Base-by-base conservation (phyloP, 2,329 filamentous ascomycete genomes). In the Chalaropsis ovoidea region DNA sequence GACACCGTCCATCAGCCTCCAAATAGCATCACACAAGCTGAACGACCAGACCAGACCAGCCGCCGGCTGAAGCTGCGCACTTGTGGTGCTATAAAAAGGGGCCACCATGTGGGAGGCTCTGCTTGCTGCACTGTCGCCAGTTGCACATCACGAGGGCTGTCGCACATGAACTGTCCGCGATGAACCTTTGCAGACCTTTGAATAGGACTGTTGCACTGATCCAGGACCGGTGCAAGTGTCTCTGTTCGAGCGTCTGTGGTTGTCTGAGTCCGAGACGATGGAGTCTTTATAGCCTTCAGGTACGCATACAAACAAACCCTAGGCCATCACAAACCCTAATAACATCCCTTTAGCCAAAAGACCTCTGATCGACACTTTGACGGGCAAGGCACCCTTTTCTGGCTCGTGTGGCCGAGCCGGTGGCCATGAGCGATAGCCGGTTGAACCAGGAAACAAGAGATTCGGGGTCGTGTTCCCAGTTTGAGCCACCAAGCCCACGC, bases 81-180 rank as follows among this genome's bases (percentile, higher is more conserved):
- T 58, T 39, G 54, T 35, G 15, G 8, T 58, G 15, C 54, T 31
- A 58, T 39, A 39, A 58, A 58, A 58, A 58, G 27, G 52, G 7
- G 54, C 47, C 24, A 22, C 47, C 19, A 27, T 27, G 10, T 52
- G 47, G 35, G 8, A 10, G 35, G 8, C 35, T 10, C 35, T 39
- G 35, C 8, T 39, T 39, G 8, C 35, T 7, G 35, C 35, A 39
- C 35, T 39, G 35, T 39, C 8, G 35, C 35, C 4, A 7, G 5
- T 10, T 6, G 15, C 2, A 47, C 42, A 43, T 43, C 42, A 11
- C 42, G 7, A 43, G 42, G 4, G 4, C 15, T 47, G 43, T 19
- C 43, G 15, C n/a, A 47, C n/a, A 47, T 19, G 4, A 47, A 47
- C n/a, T 8, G 4, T n/a, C n/a, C 43, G 43, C n/a, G 43, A 47